Conservation (phyloP, 2,329 filamentous ascomycete genomes). For the Colletotrichum spinosum region DNA sequence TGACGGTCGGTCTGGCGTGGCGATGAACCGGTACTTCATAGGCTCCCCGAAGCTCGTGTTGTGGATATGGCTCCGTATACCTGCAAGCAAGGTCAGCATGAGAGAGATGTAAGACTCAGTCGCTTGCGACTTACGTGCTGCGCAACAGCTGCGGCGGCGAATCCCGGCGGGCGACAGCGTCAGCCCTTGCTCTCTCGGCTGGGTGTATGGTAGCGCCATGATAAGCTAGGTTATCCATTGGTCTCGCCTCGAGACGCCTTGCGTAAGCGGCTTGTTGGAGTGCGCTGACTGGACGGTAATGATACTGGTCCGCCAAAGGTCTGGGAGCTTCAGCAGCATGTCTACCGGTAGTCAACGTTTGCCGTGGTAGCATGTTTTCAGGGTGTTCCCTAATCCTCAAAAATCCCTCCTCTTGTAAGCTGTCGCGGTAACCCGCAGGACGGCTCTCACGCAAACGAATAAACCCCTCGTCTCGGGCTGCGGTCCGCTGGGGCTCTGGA, state of each 20-base stretch:
- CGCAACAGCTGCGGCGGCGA: slow-evolving; percentile 3
- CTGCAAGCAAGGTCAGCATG: slow-evolving; percentile 7
- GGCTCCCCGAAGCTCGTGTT: slow-evolving; percentile 36
- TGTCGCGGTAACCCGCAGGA: slow-evolving; percentile 8
- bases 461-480: slow-evolving; percentile 26
- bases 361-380: slow-evolving; percentile 2
- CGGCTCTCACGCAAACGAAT: slow-evolving; percentile 29
- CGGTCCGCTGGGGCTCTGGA: background rate
- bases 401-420: slow-evolving; percentile 30
- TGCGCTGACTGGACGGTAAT: background rate
- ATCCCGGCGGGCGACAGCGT: slow-evolving; percentile 1
- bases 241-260: slow-evolving; percentile 19
- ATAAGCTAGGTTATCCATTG: slow-evolving; percentile 5
- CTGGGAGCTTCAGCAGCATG: background rate
- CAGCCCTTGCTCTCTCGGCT: background rate
- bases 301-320: background rate
- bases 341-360: background rate
- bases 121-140: slow-evolving; percentile 22
- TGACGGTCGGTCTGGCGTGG: slow-evolving; percentile 5
- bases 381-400: slow-evolving; percentile 28
- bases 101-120: background rate
- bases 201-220: background rate
- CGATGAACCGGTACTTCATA: slow-evolving; percentile 28
- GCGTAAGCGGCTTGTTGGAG: slow-evolving; percentile 25
- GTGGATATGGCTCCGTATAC: slow-evolving; percentile 26